Evolutionary conservation across 108 stramenopile genomes (phyloP), one percentile per base, ranked within the genome.

Genomic region (Nitzschia sp.): DNA sequence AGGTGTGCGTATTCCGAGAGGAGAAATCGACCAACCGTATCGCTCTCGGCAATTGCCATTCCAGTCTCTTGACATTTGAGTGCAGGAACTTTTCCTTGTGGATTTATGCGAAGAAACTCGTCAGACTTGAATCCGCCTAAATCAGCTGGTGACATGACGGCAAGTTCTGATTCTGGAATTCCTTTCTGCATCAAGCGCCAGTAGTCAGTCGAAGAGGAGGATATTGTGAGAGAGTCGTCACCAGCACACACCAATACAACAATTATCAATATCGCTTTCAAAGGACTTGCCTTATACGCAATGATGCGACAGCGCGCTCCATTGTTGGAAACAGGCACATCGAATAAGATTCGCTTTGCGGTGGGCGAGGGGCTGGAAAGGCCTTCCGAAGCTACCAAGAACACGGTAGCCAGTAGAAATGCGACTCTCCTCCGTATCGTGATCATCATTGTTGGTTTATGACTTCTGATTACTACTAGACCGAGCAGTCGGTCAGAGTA

Each of bases 301-400:
- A 95, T 86, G 69, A 88, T 79, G 17, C 94, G 88, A 73, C 90
- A 90, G 44, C 95, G 80, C 6, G 93, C 95, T 2, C 97, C 97
- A 68, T 96, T 93, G 80, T 97, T 98, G 50, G 90, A 92, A 1
- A 97, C 94, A 1, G 97, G 97, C 63, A 93, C 60, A 66, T 98
- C 97, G 58, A 82, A 97, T 6, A 96, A 82, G 38, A 77, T 80
- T 68, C 81, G 85, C 30, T 61, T 72, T 50, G 63, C 16, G 6
- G 35, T 61, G 21, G 47, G 13, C 25, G 50, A 29, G 11, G 5
- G 30, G 50, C 45, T 65, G 0, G 63, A 38, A 29, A 50, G 21
- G 13, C 48, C 48, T 50, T 50, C n/a, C n/a, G n/a, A n/a, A n/a
- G n/a, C n/a, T n/a, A n/a, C n/a, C n/a, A n/a, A n/a, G n/a, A n/a